Conservation (phyloP, 176 grass and related monocot species). For the Rhipidocladum racemiflorum region DNA sequence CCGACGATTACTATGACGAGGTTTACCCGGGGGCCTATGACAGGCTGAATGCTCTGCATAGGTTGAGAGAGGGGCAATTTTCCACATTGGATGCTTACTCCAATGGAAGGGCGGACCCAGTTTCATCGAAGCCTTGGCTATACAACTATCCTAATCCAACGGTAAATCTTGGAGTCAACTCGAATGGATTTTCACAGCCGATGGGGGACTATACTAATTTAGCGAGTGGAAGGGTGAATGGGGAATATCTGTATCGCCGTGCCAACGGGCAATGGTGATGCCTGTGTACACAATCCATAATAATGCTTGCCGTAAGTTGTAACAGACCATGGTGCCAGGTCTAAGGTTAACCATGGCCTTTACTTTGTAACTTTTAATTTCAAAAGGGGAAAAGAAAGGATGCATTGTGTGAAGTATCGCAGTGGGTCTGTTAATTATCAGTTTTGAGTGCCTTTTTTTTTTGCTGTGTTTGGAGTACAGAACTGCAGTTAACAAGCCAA, state of each 20-base stretch:
- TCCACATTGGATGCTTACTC: slow-evolving; percentile 45
- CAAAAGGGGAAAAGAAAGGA: slow-evolving; percentile 30
- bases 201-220: slow-evolving; percentile 48
- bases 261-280: slow-evolving; percentile 55
- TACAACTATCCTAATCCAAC: slow-evolving; percentile 47
- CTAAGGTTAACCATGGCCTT: slow-evolving; percentile 11
- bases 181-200: slow-evolving; percentile 42
- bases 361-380: slow-evolving; percentile 24
- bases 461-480: not conserved
- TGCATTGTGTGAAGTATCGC: slow-evolving; percentile 28
- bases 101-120: slow-evolving; percentile 35
- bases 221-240: slow-evolving; percentile 39
- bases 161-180: slow-evolving; percentile 43
- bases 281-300: slow-evolving; percentile 35
- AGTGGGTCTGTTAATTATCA: not conserved
- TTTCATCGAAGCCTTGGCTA: slow-evolving; percentile 36
- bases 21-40: slow-evolving; percentile 36
- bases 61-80: slow-evolving; percentile 43
- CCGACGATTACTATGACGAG: slow-evolving; percentile 46
- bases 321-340: slow-evolving; percentile 29
- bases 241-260: slow-evolving; percentile 53
- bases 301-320: slow-evolving; percentile 38
- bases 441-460: slow-evolving; percentile 15
- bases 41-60: slow-evolving; percentile 39
- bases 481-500: not conserved